A percentile compares a stretch with the other conserved stretches of the same genome.
Conservation (phyloP, 768 basidiomycete genomes). For the Plicaturopsis crispa region DNA sequence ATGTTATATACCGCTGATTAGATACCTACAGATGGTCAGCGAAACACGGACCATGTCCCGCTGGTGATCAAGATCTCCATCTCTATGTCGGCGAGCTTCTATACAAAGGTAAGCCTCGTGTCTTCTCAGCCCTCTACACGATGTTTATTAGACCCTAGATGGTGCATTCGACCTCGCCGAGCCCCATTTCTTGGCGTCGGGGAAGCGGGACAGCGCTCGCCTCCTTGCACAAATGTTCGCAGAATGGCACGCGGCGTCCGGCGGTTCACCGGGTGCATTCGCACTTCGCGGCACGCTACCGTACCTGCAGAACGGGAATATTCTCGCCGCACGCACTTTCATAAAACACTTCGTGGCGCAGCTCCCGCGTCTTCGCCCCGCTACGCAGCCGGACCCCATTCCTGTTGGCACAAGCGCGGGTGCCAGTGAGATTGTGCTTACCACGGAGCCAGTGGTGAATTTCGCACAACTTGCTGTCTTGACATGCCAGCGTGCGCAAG, state of each 20-base stretch:
- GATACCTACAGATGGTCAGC: constrained; percentile 68
- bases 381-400: constrained; percentile 35
- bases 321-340: constrained; percentile 92
- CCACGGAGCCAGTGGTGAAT: constrained; percentile 72
- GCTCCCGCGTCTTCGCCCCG: constrained; percentile 35
- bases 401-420: constrained; percentile 27
- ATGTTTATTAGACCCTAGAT: constrained; percentile 38
- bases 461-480: constrained; percentile 86
- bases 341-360: constrained; percentile 70
- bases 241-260: constrained; percentile 59
- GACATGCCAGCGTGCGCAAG: constrained; percentile 83
- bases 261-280: constrained; percentile 58
- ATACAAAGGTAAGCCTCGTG: constrained; percentile 55
- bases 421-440: constrained; percentile 58
- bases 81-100: constrained; percentile 87
- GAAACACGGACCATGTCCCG: constrained; percentile 68
- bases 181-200: constrained; percentile 74
- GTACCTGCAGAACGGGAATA: constrained; percentile 82
- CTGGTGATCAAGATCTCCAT: constrained; percentile 83
- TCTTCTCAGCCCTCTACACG: neutral
- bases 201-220: constrained; percentile 83
- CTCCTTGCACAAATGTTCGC: constrained; percentile 81
- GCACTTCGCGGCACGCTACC: constrained; percentile 82
- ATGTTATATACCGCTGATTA: constrained; percentile 11
- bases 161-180: constrained; percentile 71